Percentiles rank a stretch among this genome's conserved stretches.
Conservation (phyloP, 208 protist species). For the Acanthamoeba pearcei region DNA sequence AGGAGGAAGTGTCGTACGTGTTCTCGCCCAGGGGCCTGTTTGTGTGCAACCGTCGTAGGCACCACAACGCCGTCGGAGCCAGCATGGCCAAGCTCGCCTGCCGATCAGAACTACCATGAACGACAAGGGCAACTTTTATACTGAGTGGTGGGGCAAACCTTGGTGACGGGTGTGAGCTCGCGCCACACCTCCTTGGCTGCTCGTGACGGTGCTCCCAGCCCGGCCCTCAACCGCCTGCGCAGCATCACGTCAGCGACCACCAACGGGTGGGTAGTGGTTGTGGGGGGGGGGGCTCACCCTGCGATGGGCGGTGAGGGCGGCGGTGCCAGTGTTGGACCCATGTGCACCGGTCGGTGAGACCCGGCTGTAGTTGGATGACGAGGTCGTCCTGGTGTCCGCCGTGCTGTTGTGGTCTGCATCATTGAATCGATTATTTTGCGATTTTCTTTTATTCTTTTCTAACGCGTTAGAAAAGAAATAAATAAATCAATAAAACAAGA, state of each 20-base stretch:
- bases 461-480: no score
- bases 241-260: no score
- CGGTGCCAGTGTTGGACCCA: no score
- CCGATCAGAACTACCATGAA: neutral
- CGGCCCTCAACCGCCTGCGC: neutral
- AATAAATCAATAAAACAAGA: no score
- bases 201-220: neutral
- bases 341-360: no score
- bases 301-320: no score
- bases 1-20: neutral
- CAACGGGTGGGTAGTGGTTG: no score
- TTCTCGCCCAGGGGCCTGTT: constrained; percentile 24
- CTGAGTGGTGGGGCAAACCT: neutral
- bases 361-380: no score
- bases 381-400: no score
- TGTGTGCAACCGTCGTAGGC: neutral
- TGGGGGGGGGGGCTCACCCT: no score
- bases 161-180: constrained; percentile 6
- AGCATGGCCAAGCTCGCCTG: constrained; percentile 30
- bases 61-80: constrained; percentile 42
- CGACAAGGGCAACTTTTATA: neutral
- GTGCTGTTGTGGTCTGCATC: neutral
- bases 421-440: neutral
- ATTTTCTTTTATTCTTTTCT: no score
- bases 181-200: neutral